These are phyloP conservation scores for Monosporascus sp. DNA, from an alignment of 2,329 filamentous ascomycete species.

Conservation along the genomic window DNA sequence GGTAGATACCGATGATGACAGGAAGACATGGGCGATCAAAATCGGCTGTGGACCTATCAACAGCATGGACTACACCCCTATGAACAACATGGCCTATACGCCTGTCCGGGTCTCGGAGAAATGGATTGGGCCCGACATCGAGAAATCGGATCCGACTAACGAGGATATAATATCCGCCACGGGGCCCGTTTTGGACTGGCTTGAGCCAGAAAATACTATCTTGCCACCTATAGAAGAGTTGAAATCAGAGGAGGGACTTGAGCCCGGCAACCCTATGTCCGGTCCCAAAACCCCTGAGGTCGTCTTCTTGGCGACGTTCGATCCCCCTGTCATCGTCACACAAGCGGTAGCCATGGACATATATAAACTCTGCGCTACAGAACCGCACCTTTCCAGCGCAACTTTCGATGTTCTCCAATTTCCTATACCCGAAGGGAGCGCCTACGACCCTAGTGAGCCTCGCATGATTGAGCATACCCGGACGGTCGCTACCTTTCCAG, in stretches of 20 bases:
- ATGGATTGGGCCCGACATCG: conserved; percentile 67
- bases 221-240: conserved; percentile 41
- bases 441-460: conserved; percentile 52
- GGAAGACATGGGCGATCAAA: conserved; percentile 58
- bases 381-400: conserved; percentile 33
- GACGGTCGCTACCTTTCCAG: conserved; percentile 37
- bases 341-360: conserved; percentile 58
- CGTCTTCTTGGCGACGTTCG: conserved; percentile 68
- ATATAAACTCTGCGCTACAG: conserved; percentile 49
- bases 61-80: conserved; percentile 12
- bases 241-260: conserved; percentile 46
- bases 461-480: conserved; percentile 48
- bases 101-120: conserved; percentile 65
- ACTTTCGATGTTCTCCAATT: conserved; percentile 57
- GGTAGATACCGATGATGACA: conserved; percentile 30
- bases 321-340: conserved; percentile 68
- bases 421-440: conserved; percentile 41
- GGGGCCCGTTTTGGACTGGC: conserved; percentile 58
- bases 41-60: conserved; percentile 56
- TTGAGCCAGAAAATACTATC: conserved; percentile 63
- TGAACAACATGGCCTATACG: conserved; percentile 35
- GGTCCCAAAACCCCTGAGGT: conserved; percentile 59
- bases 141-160: conserved; percentile 47
- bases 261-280: conserved; percentile 35
- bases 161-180: conserved; percentile 32